phyloP scores from a whole-genome alignment of 306 rosid genomes.

The Gleditsia sinensis region DNA sequence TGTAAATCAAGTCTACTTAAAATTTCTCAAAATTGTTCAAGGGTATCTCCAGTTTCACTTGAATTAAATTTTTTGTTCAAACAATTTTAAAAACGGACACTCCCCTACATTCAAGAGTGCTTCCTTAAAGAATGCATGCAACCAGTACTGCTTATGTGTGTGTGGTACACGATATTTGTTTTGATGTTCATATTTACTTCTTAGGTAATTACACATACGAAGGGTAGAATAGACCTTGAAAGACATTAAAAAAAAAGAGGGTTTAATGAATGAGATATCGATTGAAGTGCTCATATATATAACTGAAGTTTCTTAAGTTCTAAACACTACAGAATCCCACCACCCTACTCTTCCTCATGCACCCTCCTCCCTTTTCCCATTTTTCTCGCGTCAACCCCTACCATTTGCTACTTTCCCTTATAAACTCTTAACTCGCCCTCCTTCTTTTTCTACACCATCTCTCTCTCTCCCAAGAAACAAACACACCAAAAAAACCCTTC shows the following conservation, averaged over 20 bases:
- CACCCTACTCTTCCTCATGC: conserved; percentile 58
- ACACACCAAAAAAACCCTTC: not conserved
- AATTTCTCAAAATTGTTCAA: too few relatives aligned
- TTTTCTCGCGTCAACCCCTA: conserved; percentile 75
- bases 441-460: conserved; percentile 33
- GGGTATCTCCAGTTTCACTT: too few relatives aligned
- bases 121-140: too few relatives aligned
- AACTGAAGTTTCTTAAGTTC: conserved; percentile 36
- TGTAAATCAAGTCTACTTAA: too few relatives aligned
- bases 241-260: too few relatives aligned
- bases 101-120: too few relatives aligned
- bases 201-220: not conserved
- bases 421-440: conserved; percentile 51
- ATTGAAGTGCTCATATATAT: conserved; percentile 35
- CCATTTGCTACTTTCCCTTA: conserved; percentile 32
- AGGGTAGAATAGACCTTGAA: conserved; percentile 24
- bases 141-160: too few relatives aligned
- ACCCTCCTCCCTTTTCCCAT: conserved; percentile 50
- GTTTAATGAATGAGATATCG: not conserved
- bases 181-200: too few relatives aligned
- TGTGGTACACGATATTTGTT: too few relatives aligned
- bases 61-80: too few relatives aligned
- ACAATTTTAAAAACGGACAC: too few relatives aligned
- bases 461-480: conserved; percentile 25
- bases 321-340: conserved; percentile 37